A percentile compares a stretch with the other conserved stretches of the same genome.
Conservation (phyloP, 1,284 basidiomycete genomes). For the Puccinia horiana region DNA sequence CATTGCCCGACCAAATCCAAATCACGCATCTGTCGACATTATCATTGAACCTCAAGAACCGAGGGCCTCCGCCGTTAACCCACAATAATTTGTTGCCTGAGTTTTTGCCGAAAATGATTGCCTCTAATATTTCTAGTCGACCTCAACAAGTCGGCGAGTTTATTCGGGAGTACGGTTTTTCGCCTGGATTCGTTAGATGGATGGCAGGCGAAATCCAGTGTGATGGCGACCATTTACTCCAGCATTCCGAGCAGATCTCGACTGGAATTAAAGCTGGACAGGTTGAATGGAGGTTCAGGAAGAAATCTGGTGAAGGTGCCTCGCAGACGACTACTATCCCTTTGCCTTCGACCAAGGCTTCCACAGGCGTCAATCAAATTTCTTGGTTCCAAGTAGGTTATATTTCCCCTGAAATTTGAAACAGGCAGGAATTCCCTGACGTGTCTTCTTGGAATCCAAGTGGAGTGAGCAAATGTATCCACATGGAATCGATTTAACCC, state of each 20-base stretch:
- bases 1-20: conserved; percentile 20
- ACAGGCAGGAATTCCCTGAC: not conserved
- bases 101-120: conserved; percentile 24
- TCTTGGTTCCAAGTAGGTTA: conserved; percentile 47
- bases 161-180: conserved; percentile 30
- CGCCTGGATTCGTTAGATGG: conserved; percentile 46
- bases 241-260: not conserved
- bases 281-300: conserved; percentile 41
- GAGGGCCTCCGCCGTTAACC: not conserved
- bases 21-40: conserved; percentile 27
- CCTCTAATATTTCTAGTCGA: conserved; percentile 27
- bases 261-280: conserved; percentile 14
- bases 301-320: not conserved
- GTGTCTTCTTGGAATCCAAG: not conserved
- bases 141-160: conserved; percentile 44
- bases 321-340: not conserved
- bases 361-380: conserved; percentile 7
- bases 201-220: conserved; percentile 32
- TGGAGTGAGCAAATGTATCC: conserved; percentile 49
- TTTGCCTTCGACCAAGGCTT: not conserved
- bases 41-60: conserved; percentile 25
- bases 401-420: not conserved
- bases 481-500: conserved; percentile 36
- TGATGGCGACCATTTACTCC: conserved; percentile 10
- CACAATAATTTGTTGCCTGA: not conserved